phyloP scores from a whole-genome alignment of 2,329 filamentous ascomycete genomes.

The Fusarium buxicola region DNA sequence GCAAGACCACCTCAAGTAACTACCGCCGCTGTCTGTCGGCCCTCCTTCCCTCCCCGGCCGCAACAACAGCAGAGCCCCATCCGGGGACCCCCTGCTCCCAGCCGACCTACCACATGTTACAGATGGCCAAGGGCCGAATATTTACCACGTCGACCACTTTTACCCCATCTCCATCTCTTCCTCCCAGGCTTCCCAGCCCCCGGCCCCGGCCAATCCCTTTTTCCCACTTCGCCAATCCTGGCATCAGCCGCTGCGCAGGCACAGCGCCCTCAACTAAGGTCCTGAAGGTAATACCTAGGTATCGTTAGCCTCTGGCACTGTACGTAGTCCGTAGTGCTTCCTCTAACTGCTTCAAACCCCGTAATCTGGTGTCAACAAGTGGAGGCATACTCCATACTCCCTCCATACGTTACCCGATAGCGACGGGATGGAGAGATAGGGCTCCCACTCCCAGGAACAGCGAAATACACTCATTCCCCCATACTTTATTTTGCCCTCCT shows the following conservation, averaged over 20 bases:
- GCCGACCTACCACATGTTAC: constrained; percentile 40
- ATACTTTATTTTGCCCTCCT: constrained; percentile 8
- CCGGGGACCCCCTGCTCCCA: constrained; percentile 34
- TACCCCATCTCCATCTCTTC: constrained; percentile 40
- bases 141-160: constrained; percentile 27
- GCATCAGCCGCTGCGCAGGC: constrained; percentile 26
- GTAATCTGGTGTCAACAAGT: constrained; percentile 37
- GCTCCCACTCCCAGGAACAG: constrained; percentile 24
- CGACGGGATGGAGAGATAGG: constrained; percentile 23
- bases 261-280: constrained; percentile 27
- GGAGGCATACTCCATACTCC: constrained; percentile 35
- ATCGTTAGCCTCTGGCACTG: constrained; percentile 5
- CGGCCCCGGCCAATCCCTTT: constrained; percentile 40
- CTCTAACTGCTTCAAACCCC: constrained; percentile 35
- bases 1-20: constrained; percentile 15
- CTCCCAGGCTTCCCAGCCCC: constrained; percentile 28
- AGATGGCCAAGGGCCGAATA: constrained; percentile 39
- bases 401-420: constrained; percentile 17
- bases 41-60: constrained; percentile 29
- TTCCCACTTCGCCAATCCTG: constrained; percentile 33
- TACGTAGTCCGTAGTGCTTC: constrained; percentile 14
- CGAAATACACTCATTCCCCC: constrained; percentile 36
- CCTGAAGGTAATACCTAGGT: constrained; percentile 12
- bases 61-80: constrained; percentile 45
- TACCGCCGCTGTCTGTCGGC: constrained; percentile 20